Percentiles rank a stretch among this genome's conserved stretches.
phyloP scores from a whole-genome alignment of 164 flowering plant genomes.

The Vitis cinerea region DNA sequence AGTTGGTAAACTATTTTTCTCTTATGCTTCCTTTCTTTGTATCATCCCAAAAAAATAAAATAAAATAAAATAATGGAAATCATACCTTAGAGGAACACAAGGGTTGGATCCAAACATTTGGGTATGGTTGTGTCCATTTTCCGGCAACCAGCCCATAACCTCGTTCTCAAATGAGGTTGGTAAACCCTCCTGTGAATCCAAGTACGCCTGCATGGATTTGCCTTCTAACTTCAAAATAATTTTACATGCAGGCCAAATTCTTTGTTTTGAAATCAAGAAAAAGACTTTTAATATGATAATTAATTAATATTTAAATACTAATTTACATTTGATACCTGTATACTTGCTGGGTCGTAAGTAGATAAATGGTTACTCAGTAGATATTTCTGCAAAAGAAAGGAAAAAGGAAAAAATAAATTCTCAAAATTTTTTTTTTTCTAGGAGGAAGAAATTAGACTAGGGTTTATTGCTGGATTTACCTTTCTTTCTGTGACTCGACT shows the following conservation, averaged over 20 bases:
- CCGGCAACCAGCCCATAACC: constrained; percentile 34
- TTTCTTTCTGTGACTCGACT: constrained; percentile 22
- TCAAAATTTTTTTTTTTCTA: too few relatives aligned
- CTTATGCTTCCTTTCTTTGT: too few relatives aligned
- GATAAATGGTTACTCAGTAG: constrained; percentile 34
- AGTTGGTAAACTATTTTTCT: too few relatives aligned
- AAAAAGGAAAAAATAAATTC: constrained; percentile 6
- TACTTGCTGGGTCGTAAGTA: constrained; percentile 36
- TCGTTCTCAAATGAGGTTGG: constrained; percentile 30
- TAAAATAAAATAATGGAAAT: too few relatives aligned
- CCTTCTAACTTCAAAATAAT: too few relatives aligned
- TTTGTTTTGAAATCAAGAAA: too few relatives aligned
- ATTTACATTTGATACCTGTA: constrained; percentile 31
- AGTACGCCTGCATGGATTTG: constrained; percentile 27
- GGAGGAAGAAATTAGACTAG: too few relatives aligned
- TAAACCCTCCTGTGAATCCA: constrained; percentile 44
- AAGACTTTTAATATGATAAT: too few relatives aligned
- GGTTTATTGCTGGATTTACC: not conserved
- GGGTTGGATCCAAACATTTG: constrained; percentile 26
- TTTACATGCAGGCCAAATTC: too few relatives aligned
- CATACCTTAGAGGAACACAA: constrained; percentile 24
- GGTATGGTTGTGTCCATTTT: constrained; percentile 22
- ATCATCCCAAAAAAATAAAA: too few relatives aligned
- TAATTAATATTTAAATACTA: too few relatives aligned
- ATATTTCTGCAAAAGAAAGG: constrained; percentile 33